Evolutionary conservation across 305 asterid species (phyloP), one percentile per base, ranked within the genome.

Genomic region (Nicotiana rustica): DNA sequence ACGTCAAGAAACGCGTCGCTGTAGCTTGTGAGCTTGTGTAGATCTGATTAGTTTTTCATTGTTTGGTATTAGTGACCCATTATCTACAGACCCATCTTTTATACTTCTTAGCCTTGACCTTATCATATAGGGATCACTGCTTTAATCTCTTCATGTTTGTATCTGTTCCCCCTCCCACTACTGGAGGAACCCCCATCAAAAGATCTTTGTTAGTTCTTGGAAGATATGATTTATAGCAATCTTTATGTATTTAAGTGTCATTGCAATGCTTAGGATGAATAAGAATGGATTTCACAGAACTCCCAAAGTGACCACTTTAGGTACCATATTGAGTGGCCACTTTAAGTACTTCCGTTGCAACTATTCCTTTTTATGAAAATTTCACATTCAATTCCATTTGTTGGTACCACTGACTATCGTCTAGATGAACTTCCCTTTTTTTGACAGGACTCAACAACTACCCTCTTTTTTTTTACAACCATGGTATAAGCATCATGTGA

Each of bases 241-340:
- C 64, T 52, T 73, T 49, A 75, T 13, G 21, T 52, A 49, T n/a
- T 73, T 49, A 75, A 75, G 19, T 49, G 15, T 75, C 41, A 75
- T 12, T 17, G 3, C 14, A 6, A 36, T 71, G 21, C 79, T 47
- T 35, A 3, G n/a, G 17, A 21, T 47, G 61, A 71, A 5, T 71
- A 47, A 14, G 77, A 41, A 70, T 4, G 59, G 14, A 41, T 41
- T 70, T 41, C 77, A 41, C 59, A 70, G 33, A 18, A 4, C 59
- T 47, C 49, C 14, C 21, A 15, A 21, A 44, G 1, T 19, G 79
- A 71, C 25, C 17, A 9, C 19, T 55, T 52, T 29, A 14, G 15
- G 65, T 15, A 44, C 49, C 49, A 44, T 44, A 7, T 44, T 44
- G 49, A 44, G 49, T 44, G 49, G 12, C 49, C 49, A 44, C 49